Conservation (phyloP, 163 green algal species). For the Scenedesmus sp. region DNA sequence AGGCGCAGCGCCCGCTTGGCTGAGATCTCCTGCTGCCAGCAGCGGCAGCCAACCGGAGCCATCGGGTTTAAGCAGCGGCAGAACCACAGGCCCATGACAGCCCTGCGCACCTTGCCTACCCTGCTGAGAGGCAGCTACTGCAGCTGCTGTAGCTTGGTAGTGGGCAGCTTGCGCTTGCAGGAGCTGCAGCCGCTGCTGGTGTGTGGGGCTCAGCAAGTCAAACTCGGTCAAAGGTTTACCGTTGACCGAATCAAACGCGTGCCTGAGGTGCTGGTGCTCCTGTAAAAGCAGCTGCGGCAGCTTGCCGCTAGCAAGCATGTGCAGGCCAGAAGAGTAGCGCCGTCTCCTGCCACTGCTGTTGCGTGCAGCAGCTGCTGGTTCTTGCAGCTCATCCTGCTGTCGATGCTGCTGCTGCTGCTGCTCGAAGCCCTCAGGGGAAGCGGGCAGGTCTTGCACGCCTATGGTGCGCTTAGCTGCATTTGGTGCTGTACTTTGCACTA, state of each 20-base stretch:
- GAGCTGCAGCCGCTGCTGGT: constrained; percentile 38
- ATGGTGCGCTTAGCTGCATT: not conserved
- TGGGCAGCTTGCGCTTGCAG: constrained; percentile 2
- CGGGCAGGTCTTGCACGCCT: not conserved
- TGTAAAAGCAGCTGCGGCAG: constrained; percentile 14
- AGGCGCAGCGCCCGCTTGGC: not conserved
- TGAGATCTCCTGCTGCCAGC: not conserved
- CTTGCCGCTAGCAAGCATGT: constrained; percentile 39
- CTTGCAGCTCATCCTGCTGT: not conserved
- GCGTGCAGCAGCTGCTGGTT: not conserved
- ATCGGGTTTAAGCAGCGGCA: constrained; percentile 21
- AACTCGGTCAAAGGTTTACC: constrained; percentile 18
- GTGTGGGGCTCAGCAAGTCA: constrained; percentile 37
- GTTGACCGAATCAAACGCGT: not conserved
- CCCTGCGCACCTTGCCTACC: not conserved
- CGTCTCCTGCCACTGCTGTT: not conserved
- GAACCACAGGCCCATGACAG: not conserved
- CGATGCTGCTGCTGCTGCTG: not conserved
- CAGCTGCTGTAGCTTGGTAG: constrained; percentile 2
- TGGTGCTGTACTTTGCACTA: not conserved
- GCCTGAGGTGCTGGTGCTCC: constrained; percentile 3
- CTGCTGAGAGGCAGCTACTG: not conserved
- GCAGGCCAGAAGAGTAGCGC: constrained; percentile 39
- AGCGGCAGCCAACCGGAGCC: constrained; percentile 19
- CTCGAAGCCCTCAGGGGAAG: not conserved